A percentile compares a stretch with the other conserved stretches of the same genome.
phyloP scores from a whole-genome alignment of 352 stramenopile species.

The Phytophthora rubi region DNA sequence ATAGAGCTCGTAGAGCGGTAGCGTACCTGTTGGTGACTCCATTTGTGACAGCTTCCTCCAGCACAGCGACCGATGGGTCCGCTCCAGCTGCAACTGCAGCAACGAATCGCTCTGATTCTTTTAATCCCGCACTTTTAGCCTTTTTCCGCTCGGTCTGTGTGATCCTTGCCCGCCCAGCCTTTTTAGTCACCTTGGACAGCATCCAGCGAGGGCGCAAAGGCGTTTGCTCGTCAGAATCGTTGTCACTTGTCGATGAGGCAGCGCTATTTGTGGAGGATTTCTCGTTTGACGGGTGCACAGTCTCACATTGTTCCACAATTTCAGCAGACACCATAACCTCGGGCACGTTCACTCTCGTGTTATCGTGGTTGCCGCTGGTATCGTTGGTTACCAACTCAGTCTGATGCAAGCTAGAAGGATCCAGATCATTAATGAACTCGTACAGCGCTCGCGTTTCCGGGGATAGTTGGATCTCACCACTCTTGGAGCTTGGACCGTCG shows the following conservation, averaged over 20 bases:
- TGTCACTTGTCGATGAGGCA: neutral
- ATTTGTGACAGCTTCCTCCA: no score
- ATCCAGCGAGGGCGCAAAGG: neutral
- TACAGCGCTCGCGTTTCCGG: neutral
- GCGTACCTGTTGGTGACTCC: no score
- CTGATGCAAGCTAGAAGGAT: no score
- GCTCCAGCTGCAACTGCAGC: slow-evolving; percentile 1
- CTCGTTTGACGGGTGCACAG: no score
- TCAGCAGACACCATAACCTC: no score
- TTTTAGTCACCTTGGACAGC: slow-evolving; percentile 5
- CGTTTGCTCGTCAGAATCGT: neutral
- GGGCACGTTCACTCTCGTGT: no score
- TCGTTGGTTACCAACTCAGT: no score
- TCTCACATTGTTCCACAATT: no score
- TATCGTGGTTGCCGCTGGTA: no score
- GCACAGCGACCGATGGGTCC: neutral
- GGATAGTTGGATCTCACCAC: neutral
- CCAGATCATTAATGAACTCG: no score
- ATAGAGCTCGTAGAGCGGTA: no score
- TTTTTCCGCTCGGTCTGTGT: neutral
- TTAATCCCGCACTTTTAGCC: neutral
- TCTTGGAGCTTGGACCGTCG: neutral
- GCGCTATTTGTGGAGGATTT: neutral
- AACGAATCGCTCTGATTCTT: neutral
- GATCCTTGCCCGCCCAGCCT: neutral